phyloP scores from a whole-genome alignment of 371 early-diverging fungal genomes.

The Apophysomyces trapeziformis region DNA sequence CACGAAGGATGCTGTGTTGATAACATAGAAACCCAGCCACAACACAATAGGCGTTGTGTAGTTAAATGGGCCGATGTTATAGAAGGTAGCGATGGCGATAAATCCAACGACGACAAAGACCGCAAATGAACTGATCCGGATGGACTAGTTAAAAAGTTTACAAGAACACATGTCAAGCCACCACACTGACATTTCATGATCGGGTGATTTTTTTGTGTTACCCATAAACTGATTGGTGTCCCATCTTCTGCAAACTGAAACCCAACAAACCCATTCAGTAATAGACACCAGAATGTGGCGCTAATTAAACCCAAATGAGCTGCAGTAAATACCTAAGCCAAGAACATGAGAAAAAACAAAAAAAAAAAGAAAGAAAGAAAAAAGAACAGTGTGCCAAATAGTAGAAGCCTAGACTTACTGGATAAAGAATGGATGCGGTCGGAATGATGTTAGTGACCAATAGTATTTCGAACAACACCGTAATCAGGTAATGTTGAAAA shows the following conservation, averaged over 20 bases:
- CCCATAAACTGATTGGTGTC: conserved; percentile 67
- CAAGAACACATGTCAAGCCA: conserved; percentile 9
- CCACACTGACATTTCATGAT: conserved; percentile 4
- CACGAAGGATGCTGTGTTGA: conserved; percentile 69
- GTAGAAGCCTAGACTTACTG: conserved; percentile 47
- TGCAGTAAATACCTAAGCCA: conserved; percentile 73
- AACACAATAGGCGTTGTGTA: conserved; percentile 65
- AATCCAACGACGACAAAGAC: conserved; percentile 68
- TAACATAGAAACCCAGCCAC: conserved; percentile 77
- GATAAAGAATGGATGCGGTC: conserved; percentile 71
- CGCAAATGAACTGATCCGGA: conserved; percentile 69
- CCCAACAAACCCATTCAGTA: conserved; percentile 89
- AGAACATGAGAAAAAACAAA: conserved; percentile 1
- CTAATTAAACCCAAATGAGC: conserved; percentile 74
- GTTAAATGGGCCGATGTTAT: conserved; percentile 63
- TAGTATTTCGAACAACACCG: conserved; percentile 77
- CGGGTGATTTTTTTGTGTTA: conserved; percentile 24
- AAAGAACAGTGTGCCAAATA: neutral
- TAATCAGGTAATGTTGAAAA: conserved; percentile 82
- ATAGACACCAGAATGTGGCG: conserved; percentile 79
- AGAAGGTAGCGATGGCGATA: conserved; percentile 79
- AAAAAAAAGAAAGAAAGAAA: conserved; percentile 10
- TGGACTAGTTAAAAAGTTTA: conserved; percentile 54
- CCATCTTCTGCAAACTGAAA: conserved; percentile 95
- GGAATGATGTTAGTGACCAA: conserved; percentile 83